These are phyloP conservation scores for Aspergillus pseudotamarii DNA, from an alignment of 2,329 filamentous ascomycete genomes.

Conservation along the genomic window DNA sequence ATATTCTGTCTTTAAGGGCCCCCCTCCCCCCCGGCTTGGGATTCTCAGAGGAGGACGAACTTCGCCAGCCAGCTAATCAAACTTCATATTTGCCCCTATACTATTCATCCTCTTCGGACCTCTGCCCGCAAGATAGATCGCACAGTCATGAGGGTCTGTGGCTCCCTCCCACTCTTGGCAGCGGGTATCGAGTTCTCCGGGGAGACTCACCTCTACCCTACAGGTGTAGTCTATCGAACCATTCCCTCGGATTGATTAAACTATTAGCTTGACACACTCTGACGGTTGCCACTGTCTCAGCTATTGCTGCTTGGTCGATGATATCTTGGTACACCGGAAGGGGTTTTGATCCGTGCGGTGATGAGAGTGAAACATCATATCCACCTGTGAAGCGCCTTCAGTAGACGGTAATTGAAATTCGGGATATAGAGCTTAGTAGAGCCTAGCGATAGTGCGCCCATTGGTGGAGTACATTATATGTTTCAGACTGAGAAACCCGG, in stretches of 20 bases:
- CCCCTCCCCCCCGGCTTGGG: neutral
- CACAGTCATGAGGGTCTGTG: no score
- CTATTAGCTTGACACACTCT: neutral
- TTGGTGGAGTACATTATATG: neutral
- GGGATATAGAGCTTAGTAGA: neutral
- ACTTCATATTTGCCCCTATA: no score
- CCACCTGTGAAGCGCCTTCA: neutral
- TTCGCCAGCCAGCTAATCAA: no score
- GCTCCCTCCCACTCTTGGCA: neutral
- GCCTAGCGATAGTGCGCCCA: neutral
- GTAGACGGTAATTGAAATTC: neutral
- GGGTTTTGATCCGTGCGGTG: neutral
- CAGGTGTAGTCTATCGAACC: neutral
- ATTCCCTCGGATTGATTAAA: neutral
- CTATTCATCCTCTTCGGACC: no score
- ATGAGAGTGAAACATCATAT: neutral
- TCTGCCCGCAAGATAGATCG: no score
- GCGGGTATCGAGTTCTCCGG: neutral
- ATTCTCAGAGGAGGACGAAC: no score
- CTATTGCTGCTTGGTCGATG: neutral
- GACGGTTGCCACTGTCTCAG: neutral
- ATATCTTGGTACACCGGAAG: neutral
- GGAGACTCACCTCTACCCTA: neutral
- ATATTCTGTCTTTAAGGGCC: no score
- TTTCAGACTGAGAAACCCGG: neutral